Conservation (phyloP, 1,139 yeast genomes). For the Kodamaea alishanica region DNA sequence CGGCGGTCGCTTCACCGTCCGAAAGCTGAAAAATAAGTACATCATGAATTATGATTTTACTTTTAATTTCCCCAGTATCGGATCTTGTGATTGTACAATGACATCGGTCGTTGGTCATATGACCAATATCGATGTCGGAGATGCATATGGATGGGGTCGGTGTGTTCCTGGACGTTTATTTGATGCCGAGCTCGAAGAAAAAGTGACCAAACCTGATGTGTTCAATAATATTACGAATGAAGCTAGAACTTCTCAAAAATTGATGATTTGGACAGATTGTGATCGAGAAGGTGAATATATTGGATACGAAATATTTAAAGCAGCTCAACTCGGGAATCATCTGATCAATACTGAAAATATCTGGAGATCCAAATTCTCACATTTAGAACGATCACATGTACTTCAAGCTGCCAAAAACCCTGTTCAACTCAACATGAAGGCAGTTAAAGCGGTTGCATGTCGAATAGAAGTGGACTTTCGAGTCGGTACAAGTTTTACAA, state of each 20-base stretch:
- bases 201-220: conserved; percentile 43
- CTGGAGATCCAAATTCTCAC: conserved; percentile 81
- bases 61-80: conserved; percentile 54
- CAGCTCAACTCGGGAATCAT: conserved; percentile 58
- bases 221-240: conserved; percentile 69
- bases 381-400: conserved; percentile 74
- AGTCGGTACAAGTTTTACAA: conserved; percentile 85
- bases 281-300: conserved; percentile 98
- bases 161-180: conserved; percentile 63
- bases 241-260: conserved; percentile 53
- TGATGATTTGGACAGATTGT: conserved; percentile 98
- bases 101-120: conserved; percentile 91
- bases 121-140: conserved; percentile 54
- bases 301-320: conserved; percentile 76
- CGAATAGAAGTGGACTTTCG: conserved; percentile 85
- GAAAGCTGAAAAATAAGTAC: conserved; percentile 56
- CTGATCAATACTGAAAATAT: conserved; percentile 45
- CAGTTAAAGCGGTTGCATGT: conserved; percentile 81
- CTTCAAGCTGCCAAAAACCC: conserved; percentile 73
- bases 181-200: conserved; percentile 58
- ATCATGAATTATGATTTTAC: conserved; percentile 79
- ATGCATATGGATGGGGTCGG: conserved; percentile 61
- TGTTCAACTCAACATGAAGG: conserved; percentile 54
- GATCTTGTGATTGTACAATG: conserved; percentile 78
- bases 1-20: conserved; percentile 56